A percentile compares a stretch with the other conserved stretches of the same genome.
Conservation (phyloP, 257 asterid species). For the Ajuga chamaepitys region DNA sequence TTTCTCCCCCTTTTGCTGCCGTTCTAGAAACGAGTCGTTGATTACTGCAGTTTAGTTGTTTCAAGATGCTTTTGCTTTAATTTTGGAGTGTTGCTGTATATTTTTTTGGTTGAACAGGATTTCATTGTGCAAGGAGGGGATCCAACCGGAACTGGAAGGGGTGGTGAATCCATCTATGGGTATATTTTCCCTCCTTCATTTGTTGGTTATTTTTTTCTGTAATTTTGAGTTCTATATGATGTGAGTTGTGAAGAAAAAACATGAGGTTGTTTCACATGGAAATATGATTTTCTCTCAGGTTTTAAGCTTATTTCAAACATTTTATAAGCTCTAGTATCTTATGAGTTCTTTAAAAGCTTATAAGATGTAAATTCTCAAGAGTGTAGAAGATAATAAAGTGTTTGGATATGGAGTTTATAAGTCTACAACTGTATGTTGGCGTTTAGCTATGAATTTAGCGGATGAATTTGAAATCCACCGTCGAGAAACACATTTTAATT, state of each 20-base stretch:
- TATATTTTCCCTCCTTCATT: not conserved
- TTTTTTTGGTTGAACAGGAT: slow-evolving; percentile 41
- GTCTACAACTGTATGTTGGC: no score
- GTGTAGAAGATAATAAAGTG: no score
- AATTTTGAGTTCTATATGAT: no score
- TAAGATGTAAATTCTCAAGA: no score
- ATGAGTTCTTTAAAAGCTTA: no score
- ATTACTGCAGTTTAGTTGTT: not conserved
- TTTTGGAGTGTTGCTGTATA: not conserved
- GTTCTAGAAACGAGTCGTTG: not conserved
- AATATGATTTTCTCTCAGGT: not conserved
- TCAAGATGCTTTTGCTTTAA: no score
- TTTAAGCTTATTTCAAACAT: no score
- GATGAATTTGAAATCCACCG: no score
- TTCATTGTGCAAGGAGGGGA: slow-evolving; percentile 97
- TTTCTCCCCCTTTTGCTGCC: not conserved
- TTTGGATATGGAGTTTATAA: no score
- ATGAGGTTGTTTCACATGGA: not conserved
- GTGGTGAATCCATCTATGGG: slow-evolving; percentile 98
- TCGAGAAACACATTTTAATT: no score
- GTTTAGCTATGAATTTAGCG: no score
- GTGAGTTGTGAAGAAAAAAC: not conserved
- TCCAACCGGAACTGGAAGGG: slow-evolving; percentile 96
- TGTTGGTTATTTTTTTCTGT: not conserved
- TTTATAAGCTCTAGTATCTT: no score